Conservation (phyloP, 306 rosid species). For the Cucurbita pepo region DNA sequence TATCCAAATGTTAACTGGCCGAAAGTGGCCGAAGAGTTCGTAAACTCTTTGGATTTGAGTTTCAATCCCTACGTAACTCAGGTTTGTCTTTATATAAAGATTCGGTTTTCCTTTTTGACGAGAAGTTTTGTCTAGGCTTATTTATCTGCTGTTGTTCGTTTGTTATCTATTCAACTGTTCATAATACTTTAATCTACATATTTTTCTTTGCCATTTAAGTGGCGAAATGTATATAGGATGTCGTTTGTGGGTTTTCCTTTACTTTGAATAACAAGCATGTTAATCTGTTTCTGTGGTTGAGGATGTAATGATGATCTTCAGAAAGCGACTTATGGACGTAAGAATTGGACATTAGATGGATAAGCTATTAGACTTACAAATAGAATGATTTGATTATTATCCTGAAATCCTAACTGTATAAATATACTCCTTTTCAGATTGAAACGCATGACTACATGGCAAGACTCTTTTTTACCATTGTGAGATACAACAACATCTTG, state of each 20-base stretch:
- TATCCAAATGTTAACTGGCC: slow-evolving; percentile 72
- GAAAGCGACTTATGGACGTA: neutral
- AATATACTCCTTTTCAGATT: slow-evolving; percentile 34
- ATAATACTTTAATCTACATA: neutral
- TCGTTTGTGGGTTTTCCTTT: neutral
- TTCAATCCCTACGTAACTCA: slow-evolving; percentile 78
- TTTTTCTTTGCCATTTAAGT: neutral
- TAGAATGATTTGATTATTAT: neutral
- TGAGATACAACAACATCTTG: slow-evolving; percentile 61
- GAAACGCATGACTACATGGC: slow-evolving; percentile 94
- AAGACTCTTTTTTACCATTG: slow-evolving; percentile 46
- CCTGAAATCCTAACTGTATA: neutral
- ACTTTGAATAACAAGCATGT: neutral
- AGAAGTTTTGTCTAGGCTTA: neutral
- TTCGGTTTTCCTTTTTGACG: neutral
- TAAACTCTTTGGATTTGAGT: slow-evolving; percentile 53
- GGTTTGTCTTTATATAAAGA: slow-evolving; percentile 18
- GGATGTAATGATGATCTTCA: neutral
- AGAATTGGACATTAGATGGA: neutral
- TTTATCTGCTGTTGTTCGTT: neutral
- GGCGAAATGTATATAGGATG: neutral
- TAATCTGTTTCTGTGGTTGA: neutral
- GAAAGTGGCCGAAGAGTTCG: slow-evolving; percentile 50
- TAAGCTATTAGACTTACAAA: neutral
- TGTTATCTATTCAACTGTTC: neutral